Evolutionary conservation across 2,329 filamentous ascomycete genomes (phyloP).

Genomic region (Apiospora marii): DNA sequence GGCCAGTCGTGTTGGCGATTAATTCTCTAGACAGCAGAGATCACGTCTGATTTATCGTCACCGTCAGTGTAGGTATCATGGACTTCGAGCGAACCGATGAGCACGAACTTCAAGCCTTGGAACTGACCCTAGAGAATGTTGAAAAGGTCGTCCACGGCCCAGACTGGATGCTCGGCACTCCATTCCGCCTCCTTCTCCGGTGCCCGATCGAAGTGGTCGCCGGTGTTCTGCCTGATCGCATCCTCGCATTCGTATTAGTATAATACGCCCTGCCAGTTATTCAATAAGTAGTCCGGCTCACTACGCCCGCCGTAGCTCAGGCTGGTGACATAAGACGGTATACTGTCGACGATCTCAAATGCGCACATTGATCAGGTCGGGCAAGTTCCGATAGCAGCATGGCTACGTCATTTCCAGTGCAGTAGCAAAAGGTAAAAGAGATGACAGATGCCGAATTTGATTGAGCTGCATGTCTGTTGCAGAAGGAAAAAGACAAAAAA

Average conservation of each 20-base stretch:
- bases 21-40: neutral
- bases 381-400: no score
- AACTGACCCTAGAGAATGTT: neutral
- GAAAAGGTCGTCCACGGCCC: no score
- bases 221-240: neutral
- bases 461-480: no score
- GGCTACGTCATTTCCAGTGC: no score
- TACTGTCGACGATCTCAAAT: neutral
- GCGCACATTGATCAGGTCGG: no score
- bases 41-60: neutral
- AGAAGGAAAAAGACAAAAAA: neutral
- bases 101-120: neutral
- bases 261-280: constrained; percentile 8
- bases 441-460: no score
- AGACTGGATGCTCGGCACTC: neutral
- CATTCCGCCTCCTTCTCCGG: neutral
- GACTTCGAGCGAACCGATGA: neutral
- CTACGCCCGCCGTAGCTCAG: neutral
- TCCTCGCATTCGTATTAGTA: constrained; percentile 10
- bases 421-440: no score
- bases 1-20: neutral
- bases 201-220: neutral
- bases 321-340: constrained; percentile 15
- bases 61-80: neutral
- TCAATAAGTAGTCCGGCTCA: neutral